These are phyloP conservation scores for Hamigera avellanea DNA, from an alignment of 495 filamentous ascomycete genomes.

Conservation along the genomic window DNA sequence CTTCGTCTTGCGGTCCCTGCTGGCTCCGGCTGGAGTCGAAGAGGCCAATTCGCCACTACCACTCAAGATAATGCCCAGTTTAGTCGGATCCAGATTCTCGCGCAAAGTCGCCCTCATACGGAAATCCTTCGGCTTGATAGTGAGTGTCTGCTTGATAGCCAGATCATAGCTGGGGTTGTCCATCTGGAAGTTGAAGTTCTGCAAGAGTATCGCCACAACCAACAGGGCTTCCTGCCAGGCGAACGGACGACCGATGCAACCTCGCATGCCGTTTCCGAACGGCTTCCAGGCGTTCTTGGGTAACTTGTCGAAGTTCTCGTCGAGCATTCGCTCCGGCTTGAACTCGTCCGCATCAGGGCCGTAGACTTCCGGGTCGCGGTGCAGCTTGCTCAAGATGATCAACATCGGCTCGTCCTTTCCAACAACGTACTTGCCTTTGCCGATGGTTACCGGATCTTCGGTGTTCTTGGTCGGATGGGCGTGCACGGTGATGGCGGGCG, in stretches of 20 bases:
- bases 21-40: constrained; percentile 6
- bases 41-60: constrained; percentile 6
- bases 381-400: constrained; percentile 45
- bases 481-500: constrained; percentile 35
- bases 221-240: constrained; percentile 52
- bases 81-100: constrained; percentile 43
- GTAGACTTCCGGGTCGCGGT: constrained; percentile 56
- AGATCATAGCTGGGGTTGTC: constrained; percentile 44
- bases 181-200: constrained; percentile 48
- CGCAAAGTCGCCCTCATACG: constrained; percentile 54
- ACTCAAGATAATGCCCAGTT: constrained; percentile 41
- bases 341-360: constrained; percentile 52
- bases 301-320: constrained; percentile 45
- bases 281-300: constrained; percentile 51
- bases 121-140: constrained; percentile 66
- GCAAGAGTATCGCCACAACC: constrained; percentile 43
- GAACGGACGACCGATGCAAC: constrained; percentile 57
- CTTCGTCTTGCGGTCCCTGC: constrained; percentile 13
- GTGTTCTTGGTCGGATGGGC: constrained; percentile 31
- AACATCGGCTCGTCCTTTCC: constrained; percentile 42
- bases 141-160: constrained; percentile 57
- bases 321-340: constrained; percentile 55
- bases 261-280: constrained; percentile 51
- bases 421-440: constrained; percentile 50
- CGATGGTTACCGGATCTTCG: constrained; percentile 40